These are phyloP conservation scores for Trametes polyzona DNA, from an alignment of 1,284 basidiomycete species.

Conservation along the genomic window DNA sequence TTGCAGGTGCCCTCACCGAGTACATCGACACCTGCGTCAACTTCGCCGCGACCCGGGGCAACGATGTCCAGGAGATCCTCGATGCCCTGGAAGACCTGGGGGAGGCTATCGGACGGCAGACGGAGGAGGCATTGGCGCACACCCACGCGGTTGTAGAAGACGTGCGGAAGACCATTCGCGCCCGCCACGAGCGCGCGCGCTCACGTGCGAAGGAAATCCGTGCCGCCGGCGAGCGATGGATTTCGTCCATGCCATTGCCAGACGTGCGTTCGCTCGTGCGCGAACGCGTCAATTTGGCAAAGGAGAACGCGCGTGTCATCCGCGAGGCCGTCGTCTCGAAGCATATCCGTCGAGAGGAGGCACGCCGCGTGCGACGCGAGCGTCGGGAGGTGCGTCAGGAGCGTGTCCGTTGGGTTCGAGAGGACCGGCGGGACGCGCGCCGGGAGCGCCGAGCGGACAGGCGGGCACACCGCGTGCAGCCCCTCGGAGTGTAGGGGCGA, in stretches of 20 bases:
- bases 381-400: constrained; percentile 10
- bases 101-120: constrained; percentile 49
- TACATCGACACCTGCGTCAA: constrained; percentile 53
- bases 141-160: constrained; percentile 50
- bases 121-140: constrained; percentile 39
- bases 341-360: constrained; percentile 19
- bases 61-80: constrained; percentile 60
- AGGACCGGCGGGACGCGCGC: constrained; percentile 14
- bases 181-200: constrained; percentile 60
- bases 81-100: constrained; percentile 65
- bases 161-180: constrained; percentile 51
- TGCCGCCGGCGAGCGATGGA: constrained; percentile 46
- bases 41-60: constrained; percentile 42
- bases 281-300: constrained; percentile 47
- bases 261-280: constrained; percentile 38
- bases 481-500: background rate
- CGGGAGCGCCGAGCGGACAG: constrained; percentile 12
- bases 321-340: constrained; percentile 40
- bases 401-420: constrained; percentile 11
- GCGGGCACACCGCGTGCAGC: constrained; percentile 14
- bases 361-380: constrained; percentile 19
- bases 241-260: constrained; percentile 45
- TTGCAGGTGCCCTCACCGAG: constrained; percentile 53
- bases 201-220: constrained; percentile 58
- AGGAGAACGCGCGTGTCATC: constrained; percentile 47